Base-by-base conservation (phyloP, 768 basidiomycete species). In the Paxillus rubicundulus region DNA sequence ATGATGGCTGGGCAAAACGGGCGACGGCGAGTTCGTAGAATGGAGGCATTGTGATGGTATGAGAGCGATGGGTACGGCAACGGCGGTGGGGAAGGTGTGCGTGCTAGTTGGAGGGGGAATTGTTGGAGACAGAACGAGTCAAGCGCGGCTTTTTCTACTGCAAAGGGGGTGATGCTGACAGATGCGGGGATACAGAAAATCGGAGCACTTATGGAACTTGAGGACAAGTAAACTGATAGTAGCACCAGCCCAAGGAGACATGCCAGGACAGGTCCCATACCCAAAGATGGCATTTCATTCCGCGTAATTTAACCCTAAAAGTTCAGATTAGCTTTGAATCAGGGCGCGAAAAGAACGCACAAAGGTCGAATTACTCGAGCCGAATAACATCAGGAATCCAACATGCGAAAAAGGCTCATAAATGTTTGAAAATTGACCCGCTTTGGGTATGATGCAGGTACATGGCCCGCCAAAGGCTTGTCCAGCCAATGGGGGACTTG, bases 21-120 rank as follows among this genome's bases (percentile, higher is more conserved):
- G 59, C 69, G 40, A 69, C 60, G 6, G 69, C 44, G 47, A 69
- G 57, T 40, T 69, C 68, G 52, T 71, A 69, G 52, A 68, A 69
- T 17, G 68, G 68, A 37, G 68, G 69, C 68, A 69, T 69, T 10
- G 45, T 49, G 47, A 36, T 9, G 53, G 37, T 10, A 12, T 4
- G n/a, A n/a, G 37, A 17, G 2, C 10, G 3, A 16, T 37, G 28
- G 44, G 44, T 45, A 45, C 20, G 13, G 18, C 37, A 2, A 16
- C 30, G 45, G 27, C 9, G 43, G 28, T 32, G 28, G 43, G 27
- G 32, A 32, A 16, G 21, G 6, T 41, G 8, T 17, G 41, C 2
- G 9, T n/a, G 18, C n/a, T 18, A 49, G 36, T 34, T 13, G 13
- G 27, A 9, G 47, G 36, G 24, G 24, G 24, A 24, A 17, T 17